Evolutionary conservation across 352 stramenopile genomes (phyloP).

Genomic region (Chrysophaeum taylorii): DNA sequence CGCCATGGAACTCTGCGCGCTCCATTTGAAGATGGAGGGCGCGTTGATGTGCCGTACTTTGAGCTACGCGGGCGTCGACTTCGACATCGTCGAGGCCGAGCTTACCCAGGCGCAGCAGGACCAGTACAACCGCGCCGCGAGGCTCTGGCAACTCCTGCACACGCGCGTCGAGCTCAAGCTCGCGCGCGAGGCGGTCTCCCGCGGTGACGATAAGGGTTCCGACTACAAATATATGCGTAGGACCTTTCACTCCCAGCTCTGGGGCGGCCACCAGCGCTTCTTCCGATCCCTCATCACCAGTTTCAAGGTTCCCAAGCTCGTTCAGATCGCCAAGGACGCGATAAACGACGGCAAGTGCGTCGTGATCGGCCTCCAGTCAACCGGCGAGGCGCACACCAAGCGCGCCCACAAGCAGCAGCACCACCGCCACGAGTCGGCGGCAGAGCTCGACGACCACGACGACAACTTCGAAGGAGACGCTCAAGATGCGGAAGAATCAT

Average conservation of each 20-base stretch:
- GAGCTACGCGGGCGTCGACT: constrained; percentile 46
- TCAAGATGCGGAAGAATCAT: background rate
- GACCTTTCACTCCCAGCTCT: constrained; percentile 22
- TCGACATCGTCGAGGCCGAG: constrained; percentile 36
- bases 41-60: constrained; percentile 46
- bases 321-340: constrained; percentile 31
- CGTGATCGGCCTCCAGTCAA: constrained; percentile 60
- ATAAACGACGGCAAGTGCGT: constrained; percentile 43
- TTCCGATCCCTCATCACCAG: constrained; percentile 44
- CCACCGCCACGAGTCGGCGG: constrained; percentile 13
- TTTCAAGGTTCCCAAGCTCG: constrained; percentile 41
- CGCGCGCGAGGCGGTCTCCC: constrained; percentile 6
- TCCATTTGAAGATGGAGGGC: constrained; percentile 57
- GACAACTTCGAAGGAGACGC: background rate
- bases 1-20: constrained; percentile 55
- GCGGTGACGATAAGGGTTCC: constrained; percentile 35
- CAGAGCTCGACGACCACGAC: background rate
- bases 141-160: constrained; percentile 13
- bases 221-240: background rate
- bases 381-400: constrained; percentile 46
- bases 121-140: constrained; percentile 32
- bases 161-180: background rate
- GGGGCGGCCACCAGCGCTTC: constrained; percentile 54
- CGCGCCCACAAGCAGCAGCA: constrained; percentile 26
- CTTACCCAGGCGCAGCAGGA: constrained; percentile 24